Base-by-base conservation (phyloP, 2,329 filamentous ascomycete genomes). In the Pseudogymnoascus sp. region DNA sequence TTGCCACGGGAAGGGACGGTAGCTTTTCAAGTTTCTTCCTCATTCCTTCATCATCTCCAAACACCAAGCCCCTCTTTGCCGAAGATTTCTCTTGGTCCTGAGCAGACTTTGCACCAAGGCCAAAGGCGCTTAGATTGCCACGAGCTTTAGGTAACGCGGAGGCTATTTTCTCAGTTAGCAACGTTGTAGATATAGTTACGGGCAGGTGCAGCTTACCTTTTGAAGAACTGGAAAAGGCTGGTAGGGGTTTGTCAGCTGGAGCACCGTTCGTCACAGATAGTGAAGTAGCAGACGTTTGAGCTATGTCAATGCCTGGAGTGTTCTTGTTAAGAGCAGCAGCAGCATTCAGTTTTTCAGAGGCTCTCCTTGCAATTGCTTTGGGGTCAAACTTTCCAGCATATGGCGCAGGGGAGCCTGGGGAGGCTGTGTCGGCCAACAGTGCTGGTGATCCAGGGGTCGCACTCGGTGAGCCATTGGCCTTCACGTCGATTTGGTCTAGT, bases 1-100 rank as follows among this genome's bases (percentile, higher is more conserved):
- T 82, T 71, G 87, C 84, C 62, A 90, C 79, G 62, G 88, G 84
- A 64, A 90, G 84, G 67, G 88, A 88, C 64, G 93, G 92, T 65
- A 99, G 85, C 77, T 92, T 94, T 73, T 91, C 91, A 67, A 99
- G 84, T 78, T 95, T 97, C 73, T 92, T 90, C 72, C 90, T 87
- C 1, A 88, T 89, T 33, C 86, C 87, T 70, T 96, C 91, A 70
- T 97, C 93, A 71, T 97, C 93, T 65, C 90, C 92, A 69, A 97
- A 87, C 69, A 92, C 87, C 21, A 96, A 79, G 65, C 90, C 91
- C 68, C 87, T 88, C 72, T 91, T 91, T 18, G 84, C 79, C 3
- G 84, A 79, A 3, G 82, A 74, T 70, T 90, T 91, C 61, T 90
- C 88, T 21, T 75, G 75, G 62, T 91, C 91, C 59, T 78, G 76